Percentiles rank a stretch among this genome's conserved stretches.
phyloP scores from a whole-genome alignment of 345 rosid species.

The Linum lewisii region DNA sequence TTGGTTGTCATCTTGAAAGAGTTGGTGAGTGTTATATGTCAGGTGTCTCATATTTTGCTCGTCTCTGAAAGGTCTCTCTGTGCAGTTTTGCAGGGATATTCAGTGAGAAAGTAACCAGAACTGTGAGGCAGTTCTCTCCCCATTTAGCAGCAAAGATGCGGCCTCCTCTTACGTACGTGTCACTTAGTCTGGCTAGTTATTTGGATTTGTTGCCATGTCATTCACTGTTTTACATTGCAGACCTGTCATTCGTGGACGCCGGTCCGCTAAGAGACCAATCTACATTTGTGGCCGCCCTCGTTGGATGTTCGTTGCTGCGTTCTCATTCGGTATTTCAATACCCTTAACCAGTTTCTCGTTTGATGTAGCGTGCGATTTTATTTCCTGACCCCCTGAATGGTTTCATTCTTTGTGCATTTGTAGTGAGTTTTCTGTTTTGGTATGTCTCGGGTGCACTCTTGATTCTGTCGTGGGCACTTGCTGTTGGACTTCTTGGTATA shows the following conservation, averaged over 20 bases:
- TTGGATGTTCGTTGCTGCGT: conserved; percentile 72
- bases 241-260: conserved; percentile 91
- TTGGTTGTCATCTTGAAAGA: background rate
- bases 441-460: conserved; percentile 75
- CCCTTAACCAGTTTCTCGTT: background rate
- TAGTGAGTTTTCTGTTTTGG: conserved; percentile 76
- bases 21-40: background rate
- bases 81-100: conserved; percentile 94
- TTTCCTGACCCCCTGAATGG: conserved; percentile 7
- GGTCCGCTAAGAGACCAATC: conserved; percentile 71
- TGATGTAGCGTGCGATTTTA: background rate
- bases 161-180: conserved; percentile 70
- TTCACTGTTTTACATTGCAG: conserved; percentile 32
- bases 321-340: conserved; percentile 51
- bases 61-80: conserved; percentile 14
- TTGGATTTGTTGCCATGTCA: conserved; percentile 8
- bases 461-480: conserved; percentile 74
- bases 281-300: conserved; percentile 85
- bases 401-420: background rate
- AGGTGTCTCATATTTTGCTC: background rate
- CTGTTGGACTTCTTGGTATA: conserved; percentile 69
- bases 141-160: conserved; percentile 95
- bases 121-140: conserved; percentile 83
- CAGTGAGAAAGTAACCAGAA: conserved; percentile 82
- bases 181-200: conserved; percentile 5